Conservation (phyloP, 2,329 filamentous ascomycete species). For the Paraphaeosphaeria minitans region DNA sequence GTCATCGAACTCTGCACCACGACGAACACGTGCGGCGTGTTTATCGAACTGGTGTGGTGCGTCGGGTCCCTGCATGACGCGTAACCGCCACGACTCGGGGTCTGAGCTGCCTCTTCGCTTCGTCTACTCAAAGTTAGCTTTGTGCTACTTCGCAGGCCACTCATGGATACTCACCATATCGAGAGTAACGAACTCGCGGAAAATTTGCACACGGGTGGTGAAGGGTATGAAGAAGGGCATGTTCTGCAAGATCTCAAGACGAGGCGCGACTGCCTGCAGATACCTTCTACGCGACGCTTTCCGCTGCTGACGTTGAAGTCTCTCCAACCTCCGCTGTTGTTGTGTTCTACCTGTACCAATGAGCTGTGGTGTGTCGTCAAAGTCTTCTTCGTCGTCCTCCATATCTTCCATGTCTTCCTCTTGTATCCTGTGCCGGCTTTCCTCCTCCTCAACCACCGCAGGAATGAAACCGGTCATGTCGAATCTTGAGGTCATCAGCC, state of each 20-base stretch:
- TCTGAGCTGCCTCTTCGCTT: constrained; percentile 73
- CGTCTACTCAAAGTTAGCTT: constrained; percentile 36
- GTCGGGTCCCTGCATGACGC: constrained; percentile 46
- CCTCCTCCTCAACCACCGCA: constrained; percentile 86
- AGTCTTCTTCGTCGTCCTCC: constrained; percentile 49
- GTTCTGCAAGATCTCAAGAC: constrained; percentile 88
- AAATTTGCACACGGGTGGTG: constrained; percentile 86
- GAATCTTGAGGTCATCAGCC: constrained; percentile 89
- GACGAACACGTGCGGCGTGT: constrained; percentile 77
- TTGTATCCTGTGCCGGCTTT: constrained; percentile 71
- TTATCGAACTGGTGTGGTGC: constrained; percentile 46
- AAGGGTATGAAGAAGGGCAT: constrained; percentile 98
- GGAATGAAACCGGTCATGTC: constrained; percentile 88
- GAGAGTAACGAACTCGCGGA: constrained; percentile 85
- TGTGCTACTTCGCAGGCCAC: not conserved
- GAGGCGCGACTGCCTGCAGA: constrained; percentile 79
- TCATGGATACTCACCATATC: constrained; percentile 63
- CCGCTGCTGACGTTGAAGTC: constrained; percentile 66
- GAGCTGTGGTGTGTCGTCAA: constrained; percentile 42
- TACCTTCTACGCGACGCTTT: constrained; percentile 71
- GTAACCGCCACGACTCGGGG: constrained; percentile 75
- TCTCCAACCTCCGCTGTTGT: constrained; percentile 66
- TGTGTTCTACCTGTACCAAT: constrained; percentile 66
- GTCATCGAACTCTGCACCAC: constrained; percentile 82
- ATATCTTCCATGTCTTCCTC: constrained; percentile 65